Base-by-base conservation (phyloP, 495 filamentous ascomycete genomes). In the Daldinia decipiens region DNA sequence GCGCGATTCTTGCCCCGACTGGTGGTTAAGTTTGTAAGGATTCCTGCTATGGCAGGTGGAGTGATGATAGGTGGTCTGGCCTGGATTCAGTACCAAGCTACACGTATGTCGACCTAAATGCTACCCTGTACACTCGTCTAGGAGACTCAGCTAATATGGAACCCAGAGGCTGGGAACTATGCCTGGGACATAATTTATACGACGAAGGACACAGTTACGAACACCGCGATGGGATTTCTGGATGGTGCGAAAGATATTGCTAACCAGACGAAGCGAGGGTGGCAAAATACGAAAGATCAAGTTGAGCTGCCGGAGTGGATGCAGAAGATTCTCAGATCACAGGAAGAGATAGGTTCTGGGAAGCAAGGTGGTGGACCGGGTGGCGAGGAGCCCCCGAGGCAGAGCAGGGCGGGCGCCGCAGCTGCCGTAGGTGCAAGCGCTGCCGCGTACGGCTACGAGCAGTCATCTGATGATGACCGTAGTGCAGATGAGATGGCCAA, bases 11-110 rank as follows among this genome's bases (percentile, higher is more conserved):
- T 99, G n/a, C 95, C 95, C 2, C 92, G 92, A 75, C 84, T 99
- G 43, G 89, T 94, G 8, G 72, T 97, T 70, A 99, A 97, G 82
- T 91, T 98, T 60, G 84, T 90, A 40, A 86, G 92, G 56, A 81
- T 98, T 55, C 95, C 95, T 27, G 95, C 96, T 63, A 88, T 97
- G 80, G 93, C 97, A 77, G 95, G 94, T 36, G 93, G 92, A 45
- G 89, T 92, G 47, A 92, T 91, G 80, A 86, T 99, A 76, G 93
- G 92, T 6, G 92, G 92, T 4, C 76, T 95, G 32, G 92, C 92
- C 45, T 99, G 97, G 85, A 74, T 99, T 34, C 95, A 99, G 78
- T 98, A 98, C 78, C 96, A 98, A 81, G 95, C 95, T 67, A 90
- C 90, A 56, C 92, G 93, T 96, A 86, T 76, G 93, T 75, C 26